Evolutionary conservation across 108 stramenopile genomes (phyloP).

Genomic region (Conticribra weissflogii): DNA sequence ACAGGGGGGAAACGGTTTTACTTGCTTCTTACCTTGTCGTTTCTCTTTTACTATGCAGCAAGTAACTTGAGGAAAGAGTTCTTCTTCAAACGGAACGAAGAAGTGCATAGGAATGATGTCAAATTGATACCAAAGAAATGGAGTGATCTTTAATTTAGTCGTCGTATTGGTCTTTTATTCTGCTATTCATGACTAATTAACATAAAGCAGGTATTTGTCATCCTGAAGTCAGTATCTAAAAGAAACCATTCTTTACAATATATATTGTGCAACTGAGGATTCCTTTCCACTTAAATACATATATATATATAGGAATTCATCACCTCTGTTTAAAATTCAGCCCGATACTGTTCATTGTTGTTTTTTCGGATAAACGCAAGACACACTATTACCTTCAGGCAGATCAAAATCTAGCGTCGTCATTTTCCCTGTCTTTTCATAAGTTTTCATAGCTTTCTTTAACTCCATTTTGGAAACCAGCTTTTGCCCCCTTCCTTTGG

Average conservation of each 20-base stretch:
- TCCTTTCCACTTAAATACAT: too few relatives aligned
- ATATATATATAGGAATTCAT: too few relatives aligned
- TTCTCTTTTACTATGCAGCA: slow-evolving; percentile 9
- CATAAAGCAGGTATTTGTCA: too few relatives aligned
- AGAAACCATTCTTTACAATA: background rate
- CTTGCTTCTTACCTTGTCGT: slow-evolving; percentile 10
- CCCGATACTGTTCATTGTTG: background rate
- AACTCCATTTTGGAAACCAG: slow-evolving; percentile 16
- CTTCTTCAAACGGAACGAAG: slow-evolving; percentile 35
- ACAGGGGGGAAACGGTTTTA: background rate
- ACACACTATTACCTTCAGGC: background rate
- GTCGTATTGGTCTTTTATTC: too few relatives aligned
- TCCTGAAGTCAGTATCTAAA: background rate
- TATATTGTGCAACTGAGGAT: too few relatives aligned
- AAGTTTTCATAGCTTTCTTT: background rate
- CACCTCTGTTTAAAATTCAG: too few relatives aligned
- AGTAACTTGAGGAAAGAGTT: slow-evolving; percentile 24
- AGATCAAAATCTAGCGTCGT: background rate
- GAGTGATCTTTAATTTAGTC: slow-evolving; percentile 30
- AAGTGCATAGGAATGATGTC: slow-evolving; percentile 25
- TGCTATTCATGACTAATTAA: background rate
- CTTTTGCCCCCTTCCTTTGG: slow-evolving; percentile 7
- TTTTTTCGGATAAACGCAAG: background rate
- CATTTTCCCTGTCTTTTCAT: background rate
- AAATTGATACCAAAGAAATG: slow-evolving; percentile 34